phyloP scores from a whole-genome alignment of 495 filamentous ascomycete species.

The Emericellopsis terricola region DNA sequence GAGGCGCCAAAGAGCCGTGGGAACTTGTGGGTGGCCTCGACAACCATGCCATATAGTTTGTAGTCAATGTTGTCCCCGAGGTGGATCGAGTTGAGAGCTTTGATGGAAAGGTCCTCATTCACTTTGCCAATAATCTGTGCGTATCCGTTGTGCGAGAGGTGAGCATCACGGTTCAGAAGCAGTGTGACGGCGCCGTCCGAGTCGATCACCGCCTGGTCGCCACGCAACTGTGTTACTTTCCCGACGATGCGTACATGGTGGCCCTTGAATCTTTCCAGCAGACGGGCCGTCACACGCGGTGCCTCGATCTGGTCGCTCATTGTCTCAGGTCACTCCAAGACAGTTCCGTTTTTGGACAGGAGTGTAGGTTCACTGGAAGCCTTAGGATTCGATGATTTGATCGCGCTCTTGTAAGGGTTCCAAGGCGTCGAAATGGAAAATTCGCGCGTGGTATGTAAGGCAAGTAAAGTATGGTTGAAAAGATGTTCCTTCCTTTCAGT shows the following conservation, averaged over 20 bases:
- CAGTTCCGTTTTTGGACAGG: too few relatives aligned
- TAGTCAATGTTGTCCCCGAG: slow-evolving; percentile 44
- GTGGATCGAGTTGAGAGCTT: slow-evolving; percentile 58
- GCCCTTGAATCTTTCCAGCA: slow-evolving; percentile 49
- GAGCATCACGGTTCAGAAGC: slow-evolving; percentile 59
- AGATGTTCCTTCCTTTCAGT: too few relatives aligned
- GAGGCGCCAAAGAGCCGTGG: slow-evolving; percentile 2
- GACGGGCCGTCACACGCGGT: slow-evolving; percentile 48
- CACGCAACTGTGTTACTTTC: slow-evolving; percentile 61
- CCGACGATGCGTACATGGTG: slow-evolving; percentile 72
- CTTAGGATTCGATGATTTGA: too few relatives aligned
- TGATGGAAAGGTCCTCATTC: slow-evolving; percentile 56
- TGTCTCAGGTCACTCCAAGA: too few relatives aligned
- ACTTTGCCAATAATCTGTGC: slow-evolving; percentile 90
- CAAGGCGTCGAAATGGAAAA: too few relatives aligned
- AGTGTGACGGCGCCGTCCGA: slow-evolving; percentile 55
- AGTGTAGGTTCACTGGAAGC: too few relatives aligned
- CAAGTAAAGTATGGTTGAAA: too few relatives aligned
- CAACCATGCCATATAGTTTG: slow-evolving; percentile 1
- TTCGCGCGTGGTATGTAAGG: too few relatives aligned
- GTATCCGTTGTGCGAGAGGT: slow-evolving; percentile 59
- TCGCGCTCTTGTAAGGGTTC: too few relatives aligned
- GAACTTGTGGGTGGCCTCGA: slow-evolving; percentile 2
- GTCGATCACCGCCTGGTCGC: slow-evolving; percentile 65
- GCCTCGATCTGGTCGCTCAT: slow-evolving; percentile 35